These are phyloP conservation scores for Basidiobolus heterosporus DNA, from an alignment of 371 early-diverging fungal species.

Conservation along the genomic window DNA sequence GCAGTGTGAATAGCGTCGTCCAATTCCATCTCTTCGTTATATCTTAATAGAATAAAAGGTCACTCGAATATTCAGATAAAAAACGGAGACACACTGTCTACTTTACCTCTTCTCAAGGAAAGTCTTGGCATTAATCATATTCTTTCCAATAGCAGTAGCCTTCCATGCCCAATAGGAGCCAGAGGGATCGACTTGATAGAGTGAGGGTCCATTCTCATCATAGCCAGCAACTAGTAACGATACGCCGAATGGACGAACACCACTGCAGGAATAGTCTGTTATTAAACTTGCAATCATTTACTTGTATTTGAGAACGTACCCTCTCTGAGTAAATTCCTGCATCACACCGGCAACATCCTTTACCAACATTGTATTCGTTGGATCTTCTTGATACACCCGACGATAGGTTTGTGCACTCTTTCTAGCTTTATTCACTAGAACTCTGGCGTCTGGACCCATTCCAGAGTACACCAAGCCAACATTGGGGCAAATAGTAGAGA, in stretches of 20 bases:
- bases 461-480: constrained; percentile 97
- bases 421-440: constrained; percentile 86
- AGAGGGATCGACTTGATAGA: constrained; percentile 97
- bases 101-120: constrained; percentile 88
- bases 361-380: constrained; percentile 83
- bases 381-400: constrained; percentile 85
- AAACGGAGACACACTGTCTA: not conserved
- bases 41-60: constrained; percentile 18
- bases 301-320: constrained; percentile 30
- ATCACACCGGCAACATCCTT: constrained; percentile 90
- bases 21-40: constrained; percentile 79
- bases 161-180: constrained; percentile 97
- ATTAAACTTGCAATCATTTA: not conserved
- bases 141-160: constrained; percentile 96
- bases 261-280: constrained; percentile 36
- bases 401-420: constrained; percentile 92
- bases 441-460: constrained; percentile 93
- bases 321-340: constrained; percentile 97
- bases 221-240: constrained; percentile 91
- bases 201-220: constrained; percentile 75
- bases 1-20: constrained; percentile 98
- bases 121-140: constrained; percentile 94
- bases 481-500: constrained; percentile 74
- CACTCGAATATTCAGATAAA: not conserved
- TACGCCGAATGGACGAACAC: constrained; percentile 98